Evolutionary conservation across 1,284 basidiomycete species (phyloP).

Genomic region (Cryptococcus deneoformans): DNA sequence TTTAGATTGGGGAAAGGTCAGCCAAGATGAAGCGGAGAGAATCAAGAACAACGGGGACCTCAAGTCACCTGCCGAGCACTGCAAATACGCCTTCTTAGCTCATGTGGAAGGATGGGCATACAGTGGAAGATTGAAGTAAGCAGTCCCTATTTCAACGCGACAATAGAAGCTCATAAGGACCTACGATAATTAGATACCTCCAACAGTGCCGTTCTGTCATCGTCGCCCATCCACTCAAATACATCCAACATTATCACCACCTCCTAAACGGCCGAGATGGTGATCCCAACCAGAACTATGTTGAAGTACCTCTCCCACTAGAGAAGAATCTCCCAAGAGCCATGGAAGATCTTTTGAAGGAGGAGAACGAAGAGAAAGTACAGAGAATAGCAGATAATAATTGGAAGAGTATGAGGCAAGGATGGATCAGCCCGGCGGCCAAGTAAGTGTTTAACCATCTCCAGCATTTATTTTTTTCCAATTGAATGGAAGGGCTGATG

Average conservation of each 20-base stretch:
- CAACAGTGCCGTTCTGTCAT: slow-evolving; percentile 47
- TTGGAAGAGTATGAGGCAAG: slow-evolving; percentile 36
- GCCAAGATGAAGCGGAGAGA: slow-evolving; percentile 18
- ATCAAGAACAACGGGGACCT: slow-evolving; percentile 22
- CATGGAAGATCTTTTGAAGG: slow-evolving; percentile 36
- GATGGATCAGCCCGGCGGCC: slow-evolving; percentile 37
- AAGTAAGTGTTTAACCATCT: slow-evolving; percentile 24
- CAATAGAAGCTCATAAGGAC: not conserved
- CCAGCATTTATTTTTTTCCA: not conserved
- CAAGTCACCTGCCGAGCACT: slow-evolving; percentile 42
- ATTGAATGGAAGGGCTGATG: not conserved
- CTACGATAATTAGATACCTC: slow-evolving; percentile 27
- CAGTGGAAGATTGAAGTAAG: slow-evolving; percentile 43
- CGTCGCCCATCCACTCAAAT: slow-evolving; percentile 35
- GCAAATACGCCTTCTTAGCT: slow-evolving; percentile 43
- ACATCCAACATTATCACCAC: slow-evolving; percentile 48
- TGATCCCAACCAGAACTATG: slow-evolving; percentile 45
- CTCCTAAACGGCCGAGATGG: slow-evolving; percentile 31
- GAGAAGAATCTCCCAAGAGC: slow-evolving; percentile 31
- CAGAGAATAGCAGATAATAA: slow-evolving; percentile 39
- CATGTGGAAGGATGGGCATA: slow-evolving; percentile 48
- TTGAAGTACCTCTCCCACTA: slow-evolving; percentile 27
- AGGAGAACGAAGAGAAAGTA: slow-evolving; percentile 23
- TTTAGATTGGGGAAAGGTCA: slow-evolving; percentile 32
- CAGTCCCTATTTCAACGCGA: not conserved